Percentiles rank a stretch among this genome's conserved stretches.
Evolutionary conservation across 2,329 filamentous ascomycete species (phyloP).

Genomic region (Zasmidium angulare): DNA sequence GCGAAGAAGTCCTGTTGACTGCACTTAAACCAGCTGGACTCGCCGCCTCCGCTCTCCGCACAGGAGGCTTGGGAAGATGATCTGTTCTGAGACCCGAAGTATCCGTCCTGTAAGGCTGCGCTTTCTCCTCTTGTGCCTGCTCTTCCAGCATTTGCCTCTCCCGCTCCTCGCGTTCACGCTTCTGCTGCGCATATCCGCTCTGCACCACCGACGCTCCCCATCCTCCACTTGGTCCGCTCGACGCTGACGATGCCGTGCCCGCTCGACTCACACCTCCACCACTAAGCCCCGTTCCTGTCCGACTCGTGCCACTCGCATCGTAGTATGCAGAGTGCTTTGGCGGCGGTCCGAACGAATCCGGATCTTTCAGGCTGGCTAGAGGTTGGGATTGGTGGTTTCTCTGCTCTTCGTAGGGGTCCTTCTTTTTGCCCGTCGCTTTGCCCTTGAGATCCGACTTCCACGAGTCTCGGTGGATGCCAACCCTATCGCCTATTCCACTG

Average conservation of each 20-base stretch:
- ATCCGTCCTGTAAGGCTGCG: constrained; percentile 65
- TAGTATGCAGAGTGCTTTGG: constrained; percentile 64
- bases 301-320: constrained; percentile 34
- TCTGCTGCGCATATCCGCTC: constrained; percentile 24
- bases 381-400: constrained; percentile 60
- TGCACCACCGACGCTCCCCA: constrained; percentile 45
- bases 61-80: constrained; percentile 70
- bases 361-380: constrained; percentile 71
- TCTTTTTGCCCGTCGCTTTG: constrained; percentile 50
- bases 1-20: constrained; percentile 15
- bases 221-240: constrained; percentile 36
- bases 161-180: constrained; percentile 27
- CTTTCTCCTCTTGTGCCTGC: constrained; percentile 36
- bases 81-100: constrained; percentile 70
- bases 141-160: constrained; percentile 32
- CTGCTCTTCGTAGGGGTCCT: constrained; percentile 42
- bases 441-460: constrained; percentile 42
- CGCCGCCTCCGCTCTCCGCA: constrained; percentile 44
- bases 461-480: constrained; percentile 56
- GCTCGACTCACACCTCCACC: background rate
- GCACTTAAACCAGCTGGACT: constrained; percentile 23
- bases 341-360: constrained; percentile 70
- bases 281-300: constrained; percentile 37
- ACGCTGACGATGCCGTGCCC: constrained; percentile 24
- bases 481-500: too few species aligned